Evolutionary conservation across 805 yeast genomes (phyloP).

Genomic region (Torulaspora indica): DNA sequence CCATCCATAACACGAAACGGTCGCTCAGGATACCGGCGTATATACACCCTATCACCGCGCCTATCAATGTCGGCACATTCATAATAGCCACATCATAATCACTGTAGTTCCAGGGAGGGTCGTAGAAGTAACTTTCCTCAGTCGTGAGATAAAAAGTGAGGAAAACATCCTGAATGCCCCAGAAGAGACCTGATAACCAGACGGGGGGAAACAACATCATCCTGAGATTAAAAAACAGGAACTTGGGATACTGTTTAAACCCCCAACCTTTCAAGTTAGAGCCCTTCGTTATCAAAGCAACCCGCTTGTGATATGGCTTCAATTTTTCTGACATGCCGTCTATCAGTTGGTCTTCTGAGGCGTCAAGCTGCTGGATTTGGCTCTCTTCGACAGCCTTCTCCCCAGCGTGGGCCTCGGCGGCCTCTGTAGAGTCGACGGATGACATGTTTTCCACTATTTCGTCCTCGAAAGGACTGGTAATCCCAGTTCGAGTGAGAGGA

Average conservation of each 20-base stretch:
- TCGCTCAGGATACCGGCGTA: slow-evolving; percentile 61
- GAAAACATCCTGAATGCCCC: slow-evolving; percentile 79
- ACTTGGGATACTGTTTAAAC: slow-evolving; percentile 55
- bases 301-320: slow-evolving; percentile 43
- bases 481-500: slow-evolving; percentile 20
- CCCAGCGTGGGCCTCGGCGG: slow-evolving; percentile 1
- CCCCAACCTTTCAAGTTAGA: slow-evolving; percentile 61
- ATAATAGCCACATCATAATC: slow-evolving; percentile 66
- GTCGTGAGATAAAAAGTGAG: slow-evolving; percentile 70
- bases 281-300: slow-evolving; percentile 51
- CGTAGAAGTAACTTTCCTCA: slow-evolving; percentile 62
- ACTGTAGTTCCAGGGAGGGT: slow-evolving; percentile 61
- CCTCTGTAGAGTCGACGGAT: background rate
- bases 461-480: slow-evolving; percentile 3
- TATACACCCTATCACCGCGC: slow-evolving; percentile 61
- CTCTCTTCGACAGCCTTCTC: background rate
- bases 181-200: slow-evolving; percentile 60
- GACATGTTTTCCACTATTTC: slow-evolving; percentile 5
- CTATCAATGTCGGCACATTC: slow-evolving; percentile 67
- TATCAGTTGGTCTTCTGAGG: slow-evolving; percentile 17
- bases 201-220: slow-evolving; percentile 64
- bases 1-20: slow-evolving; percentile 55
- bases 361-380: background rate
- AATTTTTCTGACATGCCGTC: slow-evolving; percentile 43
- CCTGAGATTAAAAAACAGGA: slow-evolving; percentile 47